Evolutionary conservation across 805 yeast species (phyloP).

Genomic region (Yueomyces sinensis): DNA sequence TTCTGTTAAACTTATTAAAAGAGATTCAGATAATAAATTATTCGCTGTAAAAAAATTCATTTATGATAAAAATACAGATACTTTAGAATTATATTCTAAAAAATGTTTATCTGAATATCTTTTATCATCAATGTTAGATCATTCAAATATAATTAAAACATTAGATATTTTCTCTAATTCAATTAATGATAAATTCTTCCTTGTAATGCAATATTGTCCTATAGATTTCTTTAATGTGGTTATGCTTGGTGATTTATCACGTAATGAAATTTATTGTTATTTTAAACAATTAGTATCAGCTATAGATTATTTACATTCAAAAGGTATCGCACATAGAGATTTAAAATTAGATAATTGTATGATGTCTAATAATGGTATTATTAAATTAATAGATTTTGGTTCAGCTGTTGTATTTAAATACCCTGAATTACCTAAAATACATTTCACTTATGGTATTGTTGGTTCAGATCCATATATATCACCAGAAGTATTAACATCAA

Average conservation of each 20-base stretch:
- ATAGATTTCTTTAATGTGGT: conserved; percentile 75
- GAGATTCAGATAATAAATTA: conserved; percentile 53
- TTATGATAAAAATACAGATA: conserved; percentile 52
- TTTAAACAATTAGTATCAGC: conserved; percentile 62
- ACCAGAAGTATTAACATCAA: conserved; percentile 52
- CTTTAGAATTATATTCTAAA: conserved; percentile 62
- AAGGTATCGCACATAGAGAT: conserved; percentile 76
- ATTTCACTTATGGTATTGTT: conserved; percentile 61
- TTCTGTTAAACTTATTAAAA: conserved; percentile 54
- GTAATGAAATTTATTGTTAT: conserved; percentile 72
- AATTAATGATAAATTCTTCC: conserved; percentile 56
- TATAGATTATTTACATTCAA: conserved; percentile 55
- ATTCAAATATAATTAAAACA: conserved; percentile 69
- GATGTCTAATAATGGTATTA: conserved; percentile 55
- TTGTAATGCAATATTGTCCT: conserved; percentile 80
- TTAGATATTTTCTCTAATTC: conserved; percentile 45
- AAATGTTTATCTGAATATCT: conserved; percentile 79
- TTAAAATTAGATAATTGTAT: conserved; percentile 76
- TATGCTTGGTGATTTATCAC: conserved; percentile 70
- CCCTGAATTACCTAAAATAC: conserved; percentile 45
- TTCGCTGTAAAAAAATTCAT: conserved; percentile 79
- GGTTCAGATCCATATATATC: conserved; percentile 83
- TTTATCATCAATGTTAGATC: conserved; percentile 68
- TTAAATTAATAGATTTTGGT: conserved; percentile 74
- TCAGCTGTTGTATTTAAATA: conserved; percentile 70